Base-by-base conservation (phyloP, 441 rosid species). In the Melastoma candidum region DNA sequence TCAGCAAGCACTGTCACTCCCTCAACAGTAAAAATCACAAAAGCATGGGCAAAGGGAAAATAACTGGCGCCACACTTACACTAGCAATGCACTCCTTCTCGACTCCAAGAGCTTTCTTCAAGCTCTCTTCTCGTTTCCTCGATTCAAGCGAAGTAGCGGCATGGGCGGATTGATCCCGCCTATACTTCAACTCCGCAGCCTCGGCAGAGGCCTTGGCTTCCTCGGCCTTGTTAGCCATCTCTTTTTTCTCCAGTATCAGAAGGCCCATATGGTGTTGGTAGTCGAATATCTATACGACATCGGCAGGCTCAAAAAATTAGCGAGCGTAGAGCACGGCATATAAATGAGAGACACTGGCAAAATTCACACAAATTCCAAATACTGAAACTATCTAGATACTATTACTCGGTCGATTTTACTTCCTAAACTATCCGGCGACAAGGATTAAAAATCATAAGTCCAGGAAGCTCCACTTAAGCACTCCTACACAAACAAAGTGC, bases 191-290 rank as follows among this genome's bases (percentile, higher is more conserved):
- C 11, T 84, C 92, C 27, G 81, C 74, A 50, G 88, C 74, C 63
- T 84, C 92, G 10, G 77, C 70, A 60, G 94, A 74, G 32, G 87
- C 70, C 58, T 79, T 84, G 63, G 78, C 55, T 70, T 79, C 84
- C 69, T 85, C 95, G 1, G 69, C 71, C 53, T 74, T 81, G 17
- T 80, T 60, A 29, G 61, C 43, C 49, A 82, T 65, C 54, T 88
- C 87, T 58, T 88, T 82, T 57, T 75, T 81, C 69, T 85, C 97
- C 80, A 88, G 46, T 47, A 88, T 62, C 52, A 92, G 83, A 68
- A 92, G 90, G 56, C 98, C 97, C 98, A 88, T 88, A 52, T 92
- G 89, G 66, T 92, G 92, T 71, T 84, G 97, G 66, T 82, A 83
- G 52, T 88, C 98, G 78, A 68, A 85, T 50, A 85, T 76, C 98